These are phyloP conservation scores for Chlorella ohadii DNA, from an alignment of 139 green algal genomes.

Conservation along the genomic window DNA sequence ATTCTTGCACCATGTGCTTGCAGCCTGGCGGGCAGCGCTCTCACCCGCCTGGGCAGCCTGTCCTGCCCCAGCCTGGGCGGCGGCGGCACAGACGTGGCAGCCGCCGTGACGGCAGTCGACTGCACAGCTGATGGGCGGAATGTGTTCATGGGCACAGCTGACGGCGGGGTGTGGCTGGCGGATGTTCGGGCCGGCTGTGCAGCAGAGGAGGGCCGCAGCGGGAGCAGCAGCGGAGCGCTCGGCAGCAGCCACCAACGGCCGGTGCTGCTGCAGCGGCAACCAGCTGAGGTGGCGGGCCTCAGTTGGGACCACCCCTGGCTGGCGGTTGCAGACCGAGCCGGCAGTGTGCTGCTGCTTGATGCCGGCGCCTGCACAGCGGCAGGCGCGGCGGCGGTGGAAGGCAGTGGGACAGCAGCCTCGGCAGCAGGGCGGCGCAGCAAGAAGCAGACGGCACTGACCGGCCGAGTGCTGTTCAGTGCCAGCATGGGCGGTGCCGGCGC, in stretches of 20 bases:
- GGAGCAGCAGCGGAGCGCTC: neutral
- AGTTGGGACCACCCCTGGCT: constrained; percentile 77
- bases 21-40: neutral
- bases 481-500: neutral
- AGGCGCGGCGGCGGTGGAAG: neutral
- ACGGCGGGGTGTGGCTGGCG: neutral
- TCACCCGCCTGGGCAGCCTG: constrained; percentile 6
- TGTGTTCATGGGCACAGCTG: neutral
- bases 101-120: neutral
- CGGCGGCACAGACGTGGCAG: neutral
- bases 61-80: neutral
- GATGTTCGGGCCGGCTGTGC: neutral
- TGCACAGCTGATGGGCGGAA: neutral
- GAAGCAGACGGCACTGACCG: neutral
- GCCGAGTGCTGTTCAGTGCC: neutral
- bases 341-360: constrained; percentile 40
- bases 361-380: constrained; percentile 24
- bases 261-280: constrained; percentile 29
- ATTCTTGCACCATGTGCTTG: neutral
- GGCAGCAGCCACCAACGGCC: neutral
- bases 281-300: constrained; percentile 43
- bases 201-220: neutral
- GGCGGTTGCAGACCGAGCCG: constrained; percentile 34
- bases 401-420: neutral
- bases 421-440: neutral